Evolutionary conservation across 108 stramenopile species (phyloP).

Genomic region (Skeletonema tropicum): DNA sequence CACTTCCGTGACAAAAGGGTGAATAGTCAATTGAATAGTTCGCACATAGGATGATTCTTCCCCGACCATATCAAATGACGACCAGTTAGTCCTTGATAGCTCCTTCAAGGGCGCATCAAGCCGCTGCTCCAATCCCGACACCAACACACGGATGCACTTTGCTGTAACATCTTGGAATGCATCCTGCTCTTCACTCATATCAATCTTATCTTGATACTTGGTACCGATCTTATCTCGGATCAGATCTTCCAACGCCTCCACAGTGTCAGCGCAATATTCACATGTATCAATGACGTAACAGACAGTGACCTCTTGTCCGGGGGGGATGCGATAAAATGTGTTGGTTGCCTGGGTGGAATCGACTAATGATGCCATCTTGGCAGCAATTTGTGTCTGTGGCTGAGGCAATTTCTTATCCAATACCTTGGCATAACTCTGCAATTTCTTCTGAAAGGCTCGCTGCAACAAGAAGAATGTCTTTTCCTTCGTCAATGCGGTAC

Average conservation of each 20-base stretch:
- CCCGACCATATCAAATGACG: conserved; percentile 82
- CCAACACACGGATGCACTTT: conserved; percentile 87
- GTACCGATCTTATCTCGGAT: conserved; percentile 91
- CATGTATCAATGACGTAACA: conserved; percentile 97
- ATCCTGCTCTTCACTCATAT: conserved; percentile 88
- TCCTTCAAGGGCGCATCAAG: conserved; percentile 79
- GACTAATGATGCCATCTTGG: conserved; percentile 53
- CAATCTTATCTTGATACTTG: conserved; percentile 79
- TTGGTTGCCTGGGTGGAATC: conserved; percentile 15
- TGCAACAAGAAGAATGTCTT: conserved; percentile 93
- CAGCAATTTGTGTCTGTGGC: conserved; percentile 46
- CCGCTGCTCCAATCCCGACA: conserved; percentile 83
- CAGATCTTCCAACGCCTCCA: conserved; percentile 93
- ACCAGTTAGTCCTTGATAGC: conserved; percentile 86
- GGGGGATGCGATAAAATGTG: conserved; percentile 68
- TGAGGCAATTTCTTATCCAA: conserved; percentile 80
- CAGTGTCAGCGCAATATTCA: conserved; percentile 97
- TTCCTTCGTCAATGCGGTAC: conserved; percentile 94
- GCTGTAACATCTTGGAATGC: conserved; percentile 92
- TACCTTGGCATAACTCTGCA: conserved; percentile 84
- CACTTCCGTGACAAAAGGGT: conserved; percentile 73
- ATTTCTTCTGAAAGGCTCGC: conserved; percentile 85
- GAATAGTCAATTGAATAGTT: conserved; percentile 78
- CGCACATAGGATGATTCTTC: conserved; percentile 95
- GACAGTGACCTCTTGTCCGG: conserved; percentile 86